Conservation (phyloP, 2,329 filamentous ascomycete genomes). For the Ilyonectria robusta region DNA sequence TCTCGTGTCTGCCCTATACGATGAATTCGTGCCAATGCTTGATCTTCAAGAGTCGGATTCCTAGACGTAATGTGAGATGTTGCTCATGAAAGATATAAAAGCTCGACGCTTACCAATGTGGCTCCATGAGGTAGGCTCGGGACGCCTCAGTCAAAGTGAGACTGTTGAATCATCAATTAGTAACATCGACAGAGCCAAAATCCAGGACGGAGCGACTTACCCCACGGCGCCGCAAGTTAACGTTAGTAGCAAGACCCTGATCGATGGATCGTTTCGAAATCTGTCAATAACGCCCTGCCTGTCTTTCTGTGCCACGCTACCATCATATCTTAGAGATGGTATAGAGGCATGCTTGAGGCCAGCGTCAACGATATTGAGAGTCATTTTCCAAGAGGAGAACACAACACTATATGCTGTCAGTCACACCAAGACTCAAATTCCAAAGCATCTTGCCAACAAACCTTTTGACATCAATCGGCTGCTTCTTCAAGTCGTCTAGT, state of each 20-base stretch:
- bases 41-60: conserved; percentile 61
- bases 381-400: conserved; percentile 64
- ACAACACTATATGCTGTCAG: conserved; percentile 48
- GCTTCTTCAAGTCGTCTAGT: background rate
- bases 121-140: conserved; percentile 64
- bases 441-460: background rate
- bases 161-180: conserved; percentile 39
- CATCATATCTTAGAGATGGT: conserved; percentile 60
- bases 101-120: conserved; percentile 55
- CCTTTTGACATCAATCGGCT: background rate
- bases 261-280: conserved; percentile 55
- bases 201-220: conserved; percentile 46
- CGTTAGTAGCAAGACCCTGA: conserved; percentile 60
- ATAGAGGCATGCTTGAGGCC: conserved; percentile 55
- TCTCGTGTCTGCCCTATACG: conserved; percentile 53
- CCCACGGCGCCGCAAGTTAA: conserved; percentile 65
- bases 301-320: conserved; percentile 58
- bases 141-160: conserved; percentile 63
- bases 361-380: conserved; percentile 59
- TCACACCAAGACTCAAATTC: background rate
- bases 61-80: conserved; percentile 31
- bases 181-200: background rate
- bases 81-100: no score
- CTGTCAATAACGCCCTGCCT: conserved; percentile 55
- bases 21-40: conserved; percentile 57